Evolutionary conservation across 1,139 yeast species (phyloP), one percentile per base, ranked within the genome.

Genomic region (Suhomyces chickasaworum): DNA sequence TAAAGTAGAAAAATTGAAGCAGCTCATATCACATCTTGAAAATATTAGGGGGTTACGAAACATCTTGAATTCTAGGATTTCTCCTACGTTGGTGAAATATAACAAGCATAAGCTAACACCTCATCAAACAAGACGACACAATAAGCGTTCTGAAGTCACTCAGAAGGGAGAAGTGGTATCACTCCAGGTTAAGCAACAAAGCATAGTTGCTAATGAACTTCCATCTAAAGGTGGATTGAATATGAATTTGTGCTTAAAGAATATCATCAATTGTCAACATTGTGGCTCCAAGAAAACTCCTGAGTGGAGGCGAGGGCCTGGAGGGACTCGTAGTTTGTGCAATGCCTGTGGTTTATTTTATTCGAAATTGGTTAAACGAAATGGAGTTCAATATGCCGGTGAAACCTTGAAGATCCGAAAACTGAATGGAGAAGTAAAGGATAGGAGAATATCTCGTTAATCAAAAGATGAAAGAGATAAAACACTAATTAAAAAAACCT

Each of bases 221-320:
- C 40, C 40, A 9, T 18, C n/a, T 5, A 17, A 17, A 16, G 52
- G 50, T 10, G 52, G 52, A 1, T 42, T 49, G 27, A 47, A 47
- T 32, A 18, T 34, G 39, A 49, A 32, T 4, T 31, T 47, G 8
- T 41, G 52, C 23, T 17, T 39, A 16, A 41, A 31, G 12, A 10
- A 37, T 30, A 31, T 20, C 13, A 21, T 38, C 15, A 29, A 33
- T 34, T 56, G 59, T 32, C 51, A 37, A 8, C 59, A 56, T 35
- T 56, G 59, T 38, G 52, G 51, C 2, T 49, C 51, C 17, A 38
- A 53, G 21, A 68, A 66, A 22, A 73, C 78, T 0, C 79, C 78
- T 1, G 78, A 73, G 54, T 74, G 79, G 79, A 60, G 79, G 48
- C 59, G 73, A 30, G 79, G 78, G 0, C 78, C 78, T 2, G 65